phyloP scores from a whole-genome alignment of 495 filamentous ascomycete genomes.

The Achaetomiella virescens region DNA sequence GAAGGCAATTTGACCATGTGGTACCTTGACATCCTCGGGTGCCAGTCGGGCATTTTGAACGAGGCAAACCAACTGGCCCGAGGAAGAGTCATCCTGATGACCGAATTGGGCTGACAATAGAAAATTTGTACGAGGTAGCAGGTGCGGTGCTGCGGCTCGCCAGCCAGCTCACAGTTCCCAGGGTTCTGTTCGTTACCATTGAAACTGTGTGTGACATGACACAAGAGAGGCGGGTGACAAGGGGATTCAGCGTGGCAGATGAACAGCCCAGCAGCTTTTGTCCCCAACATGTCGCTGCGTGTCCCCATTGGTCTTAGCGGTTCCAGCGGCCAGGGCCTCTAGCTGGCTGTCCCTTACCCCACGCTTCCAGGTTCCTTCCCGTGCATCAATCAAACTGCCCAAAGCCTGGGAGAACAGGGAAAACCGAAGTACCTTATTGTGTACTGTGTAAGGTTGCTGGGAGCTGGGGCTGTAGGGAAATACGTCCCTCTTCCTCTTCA shows the following conservation, averaged over 20 bases:
- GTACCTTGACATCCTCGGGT: background rate
- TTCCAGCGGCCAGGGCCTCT: slow-evolving; percentile 1
- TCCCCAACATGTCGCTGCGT: background rate
- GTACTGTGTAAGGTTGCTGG: background rate
- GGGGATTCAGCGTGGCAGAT: background rate
- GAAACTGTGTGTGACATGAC: background rate
- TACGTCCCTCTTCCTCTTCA: slow-evolving; percentile 1
- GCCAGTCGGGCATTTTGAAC: background rate
- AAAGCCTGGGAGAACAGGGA: no score
- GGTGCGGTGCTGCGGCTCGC: slow-evolving; percentile 13
- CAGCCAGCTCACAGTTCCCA: slow-evolving; percentile 15
- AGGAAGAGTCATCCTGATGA: no score
- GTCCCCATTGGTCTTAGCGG: slow-evolving; percentile 11
- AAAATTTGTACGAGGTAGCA: background rate
- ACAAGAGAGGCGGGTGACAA: background rate
- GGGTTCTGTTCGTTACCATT: background rate
- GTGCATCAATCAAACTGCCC: slow-evolving; percentile 4
- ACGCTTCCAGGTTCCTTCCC: slow-evolving; percentile 8
- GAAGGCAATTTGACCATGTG: no score
- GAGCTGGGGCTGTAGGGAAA: slow-evolving; percentile 4
- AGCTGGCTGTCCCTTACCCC: slow-evolving; percentile 17
- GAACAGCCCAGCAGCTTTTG: slow-evolving; percentile 1
- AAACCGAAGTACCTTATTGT: background rate
- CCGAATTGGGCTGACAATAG: background rate
- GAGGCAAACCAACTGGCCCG: background rate